A percentile compares a stretch with the other conserved stretches of the same genome.
These are phyloP conservation scores for Komagataella phaffii DNA, from an alignment of 805 yeast species.

Conservation along the genomic window DNA sequence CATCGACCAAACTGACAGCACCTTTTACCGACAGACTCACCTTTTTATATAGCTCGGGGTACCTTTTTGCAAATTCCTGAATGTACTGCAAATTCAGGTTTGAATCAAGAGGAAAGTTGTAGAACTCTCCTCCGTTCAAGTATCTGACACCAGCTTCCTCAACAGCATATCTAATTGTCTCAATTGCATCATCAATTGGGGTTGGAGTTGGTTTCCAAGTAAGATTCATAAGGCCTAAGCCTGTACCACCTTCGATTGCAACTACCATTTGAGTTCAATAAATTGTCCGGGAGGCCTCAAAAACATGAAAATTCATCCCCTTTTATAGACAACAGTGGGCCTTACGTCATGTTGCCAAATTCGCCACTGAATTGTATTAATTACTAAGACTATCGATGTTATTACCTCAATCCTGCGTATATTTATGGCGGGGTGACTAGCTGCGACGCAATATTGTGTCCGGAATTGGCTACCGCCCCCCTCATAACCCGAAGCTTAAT, in stretches of 20 bases:
- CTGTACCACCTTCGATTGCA: slow-evolving; percentile 20
- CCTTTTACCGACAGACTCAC: slow-evolving; percentile 63
- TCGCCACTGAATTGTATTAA: too few relatives aligned
- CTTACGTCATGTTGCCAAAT: too few relatives aligned
- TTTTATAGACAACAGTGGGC: too few relatives aligned
- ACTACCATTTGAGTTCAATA: slow-evolving; percentile 6
- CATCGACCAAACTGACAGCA: slow-evolving; percentile 23
- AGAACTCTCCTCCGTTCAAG: slow-evolving; percentile 70
- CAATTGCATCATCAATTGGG: slow-evolving; percentile 38
- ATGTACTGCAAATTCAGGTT: slow-evolving; percentile 41
- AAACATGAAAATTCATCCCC: not conserved
- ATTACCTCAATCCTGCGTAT: too few relatives aligned
- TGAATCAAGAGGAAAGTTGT: slow-evolving; percentile 35
- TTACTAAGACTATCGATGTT: too few relatives aligned
- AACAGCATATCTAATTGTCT: slow-evolving; percentile 37
- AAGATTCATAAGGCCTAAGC: slow-evolving; percentile 75
- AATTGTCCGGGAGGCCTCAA: not conserved
- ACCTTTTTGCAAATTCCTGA: slow-evolving; percentile 39
- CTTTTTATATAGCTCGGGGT: slow-evolving; percentile 42
- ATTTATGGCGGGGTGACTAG: too few relatives aligned
- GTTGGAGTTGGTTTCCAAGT: slow-evolving; percentile 55
- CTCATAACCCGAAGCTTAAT: too few relatives aligned
- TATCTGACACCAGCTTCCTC: slow-evolving; percentile 29
- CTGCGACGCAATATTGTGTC: not conserved
- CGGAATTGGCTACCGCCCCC: not conserved